phyloP scores from a whole-genome alignment of 306 rosid genomes.

The Begonia peltatifolia region DNA sequence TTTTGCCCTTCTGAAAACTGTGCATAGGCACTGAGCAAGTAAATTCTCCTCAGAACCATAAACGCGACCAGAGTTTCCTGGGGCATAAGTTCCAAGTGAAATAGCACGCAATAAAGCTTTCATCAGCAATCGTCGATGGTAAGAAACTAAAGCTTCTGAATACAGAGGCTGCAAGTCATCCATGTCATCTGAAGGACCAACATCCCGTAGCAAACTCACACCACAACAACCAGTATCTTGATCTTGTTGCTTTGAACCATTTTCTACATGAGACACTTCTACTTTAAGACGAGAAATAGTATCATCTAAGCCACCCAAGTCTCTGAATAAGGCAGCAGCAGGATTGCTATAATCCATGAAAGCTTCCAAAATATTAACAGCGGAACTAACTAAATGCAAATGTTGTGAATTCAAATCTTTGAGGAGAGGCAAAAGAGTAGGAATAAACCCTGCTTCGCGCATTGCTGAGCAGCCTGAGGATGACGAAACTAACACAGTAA shows the following conservation, averaged over 20 bases:
- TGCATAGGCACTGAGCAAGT: slow-evolving; percentile 71
- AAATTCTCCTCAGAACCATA: slow-evolving; percentile 87
- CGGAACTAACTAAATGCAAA: slow-evolving; percentile 84
- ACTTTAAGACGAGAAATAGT: slow-evolving; percentile 72
- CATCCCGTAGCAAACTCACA: slow-evolving; percentile 32
- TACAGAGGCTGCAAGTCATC: slow-evolving; percentile 67
- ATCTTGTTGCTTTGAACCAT: slow-evolving; percentile 50
- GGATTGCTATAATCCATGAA: slow-evolving; percentile 98
- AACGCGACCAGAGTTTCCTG: slow-evolving; percentile 67
- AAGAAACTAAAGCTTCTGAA: slow-evolving; percentile 68
- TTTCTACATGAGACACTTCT: slow-evolving; percentile 78
- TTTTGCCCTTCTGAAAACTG: slow-evolving; percentile 69
- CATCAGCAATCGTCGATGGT: slow-evolving; percentile 71
- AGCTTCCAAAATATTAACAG: slow-evolving; percentile 91
- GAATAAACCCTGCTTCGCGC: slow-evolving; percentile 97
- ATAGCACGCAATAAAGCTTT: slow-evolving; percentile 92
- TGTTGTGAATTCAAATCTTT: slow-evolving; percentile 82
- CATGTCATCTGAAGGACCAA: slow-evolving; percentile 34
- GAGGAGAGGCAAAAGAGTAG: slow-evolving; percentile 85
- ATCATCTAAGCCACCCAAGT: slow-evolving; percentile 97
- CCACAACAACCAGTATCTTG: slow-evolving; percentile 36
- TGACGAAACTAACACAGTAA: slow-evolving; percentile 81
- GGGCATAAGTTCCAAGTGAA: slow-evolving; percentile 90
- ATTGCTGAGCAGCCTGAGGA: slow-evolving; percentile 91
- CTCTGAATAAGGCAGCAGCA: slow-evolving; percentile 89